These are phyloP conservation scores for Solanum neorickii DNA, from an alignment of 257 asterid species.

Conservation along the genomic window DNA sequence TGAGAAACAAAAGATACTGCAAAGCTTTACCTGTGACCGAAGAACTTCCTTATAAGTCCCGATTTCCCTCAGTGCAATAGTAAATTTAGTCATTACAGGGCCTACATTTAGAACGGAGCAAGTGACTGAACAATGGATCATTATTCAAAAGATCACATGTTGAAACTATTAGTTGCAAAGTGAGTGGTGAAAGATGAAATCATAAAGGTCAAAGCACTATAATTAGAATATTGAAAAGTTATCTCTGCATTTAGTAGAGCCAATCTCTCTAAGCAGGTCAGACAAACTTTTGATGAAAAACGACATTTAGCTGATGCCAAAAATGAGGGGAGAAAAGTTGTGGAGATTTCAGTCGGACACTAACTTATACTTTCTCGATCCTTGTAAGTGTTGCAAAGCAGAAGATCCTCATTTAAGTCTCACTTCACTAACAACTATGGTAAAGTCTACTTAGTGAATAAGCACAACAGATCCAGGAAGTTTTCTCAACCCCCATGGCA, in stretches of 20 bases:
- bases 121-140: neutral
- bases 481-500: neutral
- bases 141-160: neutral
- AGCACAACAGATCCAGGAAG: neutral
- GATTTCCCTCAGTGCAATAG: slow-evolving; percentile 96
- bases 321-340: neutral
- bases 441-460: neutral
- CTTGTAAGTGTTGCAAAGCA: neutral
- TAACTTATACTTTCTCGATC: neutral
- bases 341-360: neutral
- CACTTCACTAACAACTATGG: neutral
- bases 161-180: neutral
- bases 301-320: neutral
- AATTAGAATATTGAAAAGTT: neutral
- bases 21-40: slow-evolving; percentile 81
- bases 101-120: slow-evolving; percentile 32
- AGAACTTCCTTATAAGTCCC: slow-evolving; percentile 99
- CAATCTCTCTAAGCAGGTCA: neutral
- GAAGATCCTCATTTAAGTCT: neutral
- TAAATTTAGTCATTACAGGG: slow-evolving; percentile 96
- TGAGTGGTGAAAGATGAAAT: neutral
- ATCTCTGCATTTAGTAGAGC: neutral
- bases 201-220: neutral
- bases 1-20: neutral
- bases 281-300: neutral